Base-by-base conservation (phyloP, 306 rosid species). In the apple (Malus domestica) region DNA sequence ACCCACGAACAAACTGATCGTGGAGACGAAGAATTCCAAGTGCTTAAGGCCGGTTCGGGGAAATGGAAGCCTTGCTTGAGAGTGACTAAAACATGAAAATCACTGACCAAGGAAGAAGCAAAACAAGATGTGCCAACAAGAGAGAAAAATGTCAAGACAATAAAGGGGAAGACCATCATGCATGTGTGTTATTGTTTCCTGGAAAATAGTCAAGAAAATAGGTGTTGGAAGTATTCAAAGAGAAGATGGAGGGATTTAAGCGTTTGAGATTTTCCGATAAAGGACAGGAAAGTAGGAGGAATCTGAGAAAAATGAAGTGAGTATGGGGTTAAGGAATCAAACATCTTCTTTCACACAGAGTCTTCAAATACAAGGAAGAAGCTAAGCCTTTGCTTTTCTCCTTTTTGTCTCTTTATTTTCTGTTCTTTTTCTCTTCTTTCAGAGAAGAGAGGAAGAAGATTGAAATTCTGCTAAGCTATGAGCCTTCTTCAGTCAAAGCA, bases 331-430 rank as follows among this genome's bases (percentile, higher is more conserved):
- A 70, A 71, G 90, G 93, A 90, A 90, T 93, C 91, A 89, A 89
- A 89, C 96, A 90, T 89, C 85, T 82, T 4, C 55, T 58, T 58
- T 88, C 84, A 82, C 85, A 46, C 42, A 66, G 75, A 85, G 91
- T 79, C 92, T 93, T 90, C 81, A 88, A 93, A 89, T 86, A 85
- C 91, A 90, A 90, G 90, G 85, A 88, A 85, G 85, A 82, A 79
- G 88, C 83, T 78, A 77, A 80, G 77, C 85, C 87, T 71, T 60
- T 74, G 81, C 85, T 81, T 85, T 86, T 83, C 63, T 69, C 80
- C 57, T 80, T 84, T 84, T 81, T 80, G 74, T 82, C 76, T 68
- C 78, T 74, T 66, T 77, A 81, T 80, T 68, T 79, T 76, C 67
- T 80, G 80, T 83, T 70, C 74, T 67, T 81, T 81, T 68, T 68